A percentile compares a stretch with the other conserved stretches of the same genome.
Conservation (phyloP, 169 alveolate species). For the Toxoplasma gondii region DNA sequence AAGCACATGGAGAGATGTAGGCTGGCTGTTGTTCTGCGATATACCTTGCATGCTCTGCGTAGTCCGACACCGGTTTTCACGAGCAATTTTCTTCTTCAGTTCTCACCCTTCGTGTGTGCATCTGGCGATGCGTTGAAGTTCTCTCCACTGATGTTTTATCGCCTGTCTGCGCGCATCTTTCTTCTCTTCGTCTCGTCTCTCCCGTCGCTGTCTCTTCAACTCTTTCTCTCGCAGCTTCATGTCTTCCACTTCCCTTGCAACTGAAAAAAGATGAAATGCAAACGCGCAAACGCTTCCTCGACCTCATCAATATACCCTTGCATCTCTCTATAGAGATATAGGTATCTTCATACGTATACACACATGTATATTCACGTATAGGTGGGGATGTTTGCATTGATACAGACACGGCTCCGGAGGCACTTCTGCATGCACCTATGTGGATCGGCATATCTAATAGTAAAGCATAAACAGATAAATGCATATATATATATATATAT, state of each 20-base stretch:
- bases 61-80: background rate
- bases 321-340: too few relatives aligned
- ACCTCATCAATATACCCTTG: background rate
- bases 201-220: slow-evolving; percentile 19
- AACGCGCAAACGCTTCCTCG: background rate
- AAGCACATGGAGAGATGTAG: background rate
- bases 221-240: slow-evolving; percentile 32
- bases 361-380: background rate
- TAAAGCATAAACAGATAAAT: background rate
- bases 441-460: too few relatives aligned
- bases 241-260: slow-evolving; percentile 13
- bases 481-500: background rate
- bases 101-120: slow-evolving; percentile 47
- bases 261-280: background rate
- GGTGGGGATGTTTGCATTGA: background rate
- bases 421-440: too few relatives aligned
- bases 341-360: background rate
- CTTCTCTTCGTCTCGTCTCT: slow-evolving; percentile 45
- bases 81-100: background rate
- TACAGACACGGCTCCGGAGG: too few relatives aligned
- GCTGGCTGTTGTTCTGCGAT: too few relatives aligned
- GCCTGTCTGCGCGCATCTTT: slow-evolving; percentile 45
- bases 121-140: slow-evolving; percentile 45
- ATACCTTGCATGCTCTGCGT: background rate
- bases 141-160: slow-evolving; percentile 30